Evolutionary conservation across 495 filamentous ascomycete species (phyloP).

Genomic region (Penicillium cataractarum): DNA sequence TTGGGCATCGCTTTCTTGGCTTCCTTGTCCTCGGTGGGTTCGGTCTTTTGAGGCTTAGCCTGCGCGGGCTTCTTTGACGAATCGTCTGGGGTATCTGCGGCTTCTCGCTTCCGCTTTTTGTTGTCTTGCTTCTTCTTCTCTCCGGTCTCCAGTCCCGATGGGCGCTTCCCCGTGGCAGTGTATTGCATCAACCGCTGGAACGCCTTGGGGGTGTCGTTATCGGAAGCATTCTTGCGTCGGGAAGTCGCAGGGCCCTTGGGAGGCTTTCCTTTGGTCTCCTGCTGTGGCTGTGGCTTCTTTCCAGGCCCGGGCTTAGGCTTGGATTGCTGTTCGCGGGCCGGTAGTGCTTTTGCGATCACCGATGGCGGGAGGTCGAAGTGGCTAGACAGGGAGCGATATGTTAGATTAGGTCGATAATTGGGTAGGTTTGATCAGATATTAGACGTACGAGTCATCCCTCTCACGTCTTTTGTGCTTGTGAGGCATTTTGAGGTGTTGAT

Average conservation of each 20-base stretch:
- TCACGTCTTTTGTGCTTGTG: slow-evolving; percentile 78
- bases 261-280: slow-evolving; percentile 26
- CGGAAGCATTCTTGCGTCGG: slow-evolving; percentile 48
- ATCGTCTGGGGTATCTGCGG: slow-evolving; percentile 16
- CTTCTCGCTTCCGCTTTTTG: slow-evolving; percentile 53
- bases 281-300: slow-evolving; percentile 28
- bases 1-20: slow-evolving; percentile 51
- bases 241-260: slow-evolving; percentile 22
- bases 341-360: slow-evolving; percentile 68
- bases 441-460: slow-evolving; percentile 47
- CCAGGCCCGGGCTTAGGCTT: slow-evolving; percentile 31
- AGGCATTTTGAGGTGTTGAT: slow-evolving; percentile 61
- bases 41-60: slow-evolving; percentile 15
- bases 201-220: slow-evolving; percentile 83
- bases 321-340: slow-evolving; percentile 49
- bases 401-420: slow-evolving; percentile 7
- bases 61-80: slow-evolving; percentile 25
- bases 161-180: slow-evolving; percentile 55
- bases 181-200: slow-evolving; percentile 82
- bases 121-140: slow-evolving; percentile 41
- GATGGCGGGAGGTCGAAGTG: slow-evolving; percentile 79
- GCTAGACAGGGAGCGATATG: slow-evolving; percentile 10
- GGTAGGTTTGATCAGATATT: neutral
- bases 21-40: slow-evolving; percentile 17
- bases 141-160: slow-evolving; percentile 72